Percentiles rank a stretch among this genome's conserved stretches.
phyloP scores from a whole-genome alignment of 352 stramenopile species.

The Phytophthora vignae region DNA sequence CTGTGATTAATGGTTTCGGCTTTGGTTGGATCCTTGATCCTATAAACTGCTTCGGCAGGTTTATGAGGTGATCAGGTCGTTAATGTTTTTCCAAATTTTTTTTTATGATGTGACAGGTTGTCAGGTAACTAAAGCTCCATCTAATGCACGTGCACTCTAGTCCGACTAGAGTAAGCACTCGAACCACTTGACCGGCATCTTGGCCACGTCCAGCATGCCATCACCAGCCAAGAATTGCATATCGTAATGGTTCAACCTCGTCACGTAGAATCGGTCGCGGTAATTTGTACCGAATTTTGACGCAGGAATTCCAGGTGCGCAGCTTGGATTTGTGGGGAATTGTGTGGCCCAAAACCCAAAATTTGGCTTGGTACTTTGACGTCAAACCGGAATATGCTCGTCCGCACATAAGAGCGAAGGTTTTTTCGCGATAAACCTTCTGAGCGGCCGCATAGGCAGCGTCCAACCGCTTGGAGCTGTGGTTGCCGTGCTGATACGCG shows the following conservation, averaged over 20 bases:
- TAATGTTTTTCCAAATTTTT: no score
- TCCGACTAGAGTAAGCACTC: neutral
- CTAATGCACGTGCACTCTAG: no score
- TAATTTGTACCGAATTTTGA: neutral
- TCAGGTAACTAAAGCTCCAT: no score
- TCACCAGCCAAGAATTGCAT: slow-evolving; percentile 2
- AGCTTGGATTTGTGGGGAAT: slow-evolving; percentile 2
- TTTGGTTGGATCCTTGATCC: neutral
- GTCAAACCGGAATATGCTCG: neutral
- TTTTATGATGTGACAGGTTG: no score
- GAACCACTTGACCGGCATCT: slow-evolving; percentile 3
- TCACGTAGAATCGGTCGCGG: neutral
- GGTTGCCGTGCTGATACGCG: neutral
- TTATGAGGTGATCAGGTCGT: neutral
- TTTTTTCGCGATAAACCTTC: neutral
- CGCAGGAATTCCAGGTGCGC: neutral
- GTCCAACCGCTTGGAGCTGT: neutral
- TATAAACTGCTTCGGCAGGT: neutral
- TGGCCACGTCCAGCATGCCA: neutral
- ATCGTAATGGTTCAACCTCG: neutral
- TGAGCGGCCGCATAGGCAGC: neutral
- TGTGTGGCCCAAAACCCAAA: neutral
- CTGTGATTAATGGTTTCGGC: no score
- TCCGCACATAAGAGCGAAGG: neutral
- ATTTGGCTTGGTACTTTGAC: neutral